Base-by-base conservation (phyloP, 2,329 filamentous ascomycete genomes). In the Colletotrichum eremochloae region DNA sequence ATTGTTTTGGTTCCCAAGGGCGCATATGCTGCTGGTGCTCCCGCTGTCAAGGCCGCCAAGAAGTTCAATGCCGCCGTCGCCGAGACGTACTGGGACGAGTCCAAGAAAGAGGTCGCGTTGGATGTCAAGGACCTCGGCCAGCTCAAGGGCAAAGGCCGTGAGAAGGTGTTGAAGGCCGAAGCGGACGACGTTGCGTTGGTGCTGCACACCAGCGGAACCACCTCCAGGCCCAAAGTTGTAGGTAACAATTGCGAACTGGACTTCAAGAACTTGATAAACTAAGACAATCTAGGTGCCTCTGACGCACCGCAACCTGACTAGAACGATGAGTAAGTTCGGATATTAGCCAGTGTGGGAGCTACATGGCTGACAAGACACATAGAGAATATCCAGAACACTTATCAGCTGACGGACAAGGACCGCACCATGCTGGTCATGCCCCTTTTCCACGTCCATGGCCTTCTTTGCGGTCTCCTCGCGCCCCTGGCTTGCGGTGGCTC, bases 381-480 rank as follows among this genome's bases (percentile, higher is more conserved):
- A 91, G 88, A 88, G 77, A 97, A 96, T 82, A 94, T 97, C 79
- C 87, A 92, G 78, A 85, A 87, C 71, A 97, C 94, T 8, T 97
- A 97, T 80, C 82, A 92, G 68, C 87, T 97, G 72, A 91, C 89
- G 0, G 81, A 89, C 7, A 80, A 87, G 64, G 94, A 97, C 81
- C 90, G 94, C 58, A 96, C 94, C 38, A 92, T 95, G 88, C 88
- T 97, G 20, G 94, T 97, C 72, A 97, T 97, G 94, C 94, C 94
- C 24, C 87, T 97, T 2, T 97, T 97, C 86, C 94, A 97, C 82
- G 94, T 97, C 61, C 94, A 96, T 79, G 94, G 94, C n/a, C 87
- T 97, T 2, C 87, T 97, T 18, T 95, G 94, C 73, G 94, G 90
- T 29, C 93, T 97, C 76, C 87, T 97, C 5, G 93, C 93, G 1